phyloP scores from a whole-genome alignment of 1,284 basidiomycete genomes.

The Cryptococcus deneoformans region DNA sequence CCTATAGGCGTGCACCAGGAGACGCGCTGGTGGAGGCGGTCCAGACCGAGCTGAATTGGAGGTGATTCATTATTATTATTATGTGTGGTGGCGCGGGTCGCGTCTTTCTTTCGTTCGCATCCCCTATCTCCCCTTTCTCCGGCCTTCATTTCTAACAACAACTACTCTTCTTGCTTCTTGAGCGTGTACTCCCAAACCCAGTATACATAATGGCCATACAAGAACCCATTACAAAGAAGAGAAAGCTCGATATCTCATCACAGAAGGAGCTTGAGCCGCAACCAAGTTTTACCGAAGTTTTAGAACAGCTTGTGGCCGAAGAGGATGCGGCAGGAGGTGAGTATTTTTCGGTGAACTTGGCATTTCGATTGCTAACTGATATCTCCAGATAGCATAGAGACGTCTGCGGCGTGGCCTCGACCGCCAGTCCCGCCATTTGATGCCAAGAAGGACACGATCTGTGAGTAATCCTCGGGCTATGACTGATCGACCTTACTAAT shows the following conservation, averaged over 20 bases:
- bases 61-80: no score
- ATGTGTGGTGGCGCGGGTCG: no score
- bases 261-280: slow-evolving; percentile 20
- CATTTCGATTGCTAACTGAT: background rate
- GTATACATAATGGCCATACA: slow-evolving; percentile 12
- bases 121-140: no score
- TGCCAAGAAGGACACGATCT: slow-evolving; percentile 61
- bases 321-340: slow-evolving; percentile 52
- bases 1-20: no score
- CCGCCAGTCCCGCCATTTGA: slow-evolving; percentile 61
- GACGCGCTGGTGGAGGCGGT: no score
- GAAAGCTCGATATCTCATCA: slow-evolving; percentile 22
- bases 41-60: no score
- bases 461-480: slow-evolving; percentile 39
- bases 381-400: slow-evolving; percentile 42
- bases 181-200: no score
- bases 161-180: no score
- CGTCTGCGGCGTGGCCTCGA: slow-evolving; percentile 68
- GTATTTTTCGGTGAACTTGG: background rate
- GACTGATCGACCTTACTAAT: background rate
- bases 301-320: slow-evolving; percentile 71
- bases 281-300: slow-evolving; percentile 69
- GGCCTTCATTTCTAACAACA: no score
- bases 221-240: slow-evolving; percentile 35
- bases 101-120: no score